Conservation (phyloP, 371 early-diverging fungal species). For the Rozella allomycis region DNA sequence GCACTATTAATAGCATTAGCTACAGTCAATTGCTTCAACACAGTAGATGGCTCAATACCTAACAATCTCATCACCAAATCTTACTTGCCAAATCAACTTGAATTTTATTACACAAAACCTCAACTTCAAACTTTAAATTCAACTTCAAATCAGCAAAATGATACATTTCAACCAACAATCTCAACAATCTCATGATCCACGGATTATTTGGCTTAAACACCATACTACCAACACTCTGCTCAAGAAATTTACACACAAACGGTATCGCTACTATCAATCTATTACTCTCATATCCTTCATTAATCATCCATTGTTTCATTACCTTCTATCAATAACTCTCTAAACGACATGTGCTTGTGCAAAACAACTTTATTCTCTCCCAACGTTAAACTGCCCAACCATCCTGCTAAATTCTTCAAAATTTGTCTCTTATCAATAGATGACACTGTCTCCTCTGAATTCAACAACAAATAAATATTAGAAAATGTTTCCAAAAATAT, state of each 20-base stretch:
- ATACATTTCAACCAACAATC: constrained; percentile 72
- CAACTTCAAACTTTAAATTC: constrained; percentile 88
- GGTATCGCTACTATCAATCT: constrained; percentile 86
- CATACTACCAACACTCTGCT: constrained; percentile 53
- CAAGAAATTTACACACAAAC: constrained; percentile 89
- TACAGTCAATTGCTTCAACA: constrained; percentile 41
- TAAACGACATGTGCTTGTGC: constrained; percentile 76
- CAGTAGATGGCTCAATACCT: constrained; percentile 52
- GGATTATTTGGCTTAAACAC: constrained; percentile 91
- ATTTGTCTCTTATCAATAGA: constrained; percentile 68
- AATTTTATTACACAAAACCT: constrained; percentile 80
- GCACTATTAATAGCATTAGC: no score
- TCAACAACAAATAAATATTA: constrained; percentile 62
- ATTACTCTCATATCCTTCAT: constrained; percentile 69
- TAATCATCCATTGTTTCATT: constrained; percentile 30
- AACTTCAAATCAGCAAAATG: constrained; percentile 73
- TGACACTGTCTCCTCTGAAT: constrained; percentile 73
- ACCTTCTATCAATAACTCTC: constrained; percentile 22
- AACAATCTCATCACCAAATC: no score
- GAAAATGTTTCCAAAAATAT: constrained; percentile 69
- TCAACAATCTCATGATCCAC: constrained; percentile 86
- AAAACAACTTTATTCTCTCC: constrained; percentile 79
- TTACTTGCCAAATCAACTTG: constrained; percentile 28
- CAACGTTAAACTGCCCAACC: constrained; percentile 88
- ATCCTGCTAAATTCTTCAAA: constrained; percentile 81